Conservation (phyloP, 495 filamentous ascomycete genomes). For the Staphylotrichum tortipilum region DNA sequence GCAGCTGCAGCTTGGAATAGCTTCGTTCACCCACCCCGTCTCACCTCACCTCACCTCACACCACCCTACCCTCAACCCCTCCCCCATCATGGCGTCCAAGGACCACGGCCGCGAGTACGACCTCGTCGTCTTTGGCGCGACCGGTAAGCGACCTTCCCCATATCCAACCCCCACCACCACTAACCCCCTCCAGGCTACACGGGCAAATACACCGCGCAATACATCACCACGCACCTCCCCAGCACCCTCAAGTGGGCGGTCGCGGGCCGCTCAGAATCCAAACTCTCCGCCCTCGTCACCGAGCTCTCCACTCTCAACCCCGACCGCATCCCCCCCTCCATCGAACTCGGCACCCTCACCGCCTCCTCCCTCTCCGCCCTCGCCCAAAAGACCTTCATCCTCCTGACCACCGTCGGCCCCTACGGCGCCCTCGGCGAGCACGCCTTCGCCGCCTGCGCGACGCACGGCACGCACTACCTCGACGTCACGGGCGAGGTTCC, state of each 20-base stretch:
- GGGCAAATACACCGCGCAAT: conserved; percentile 65
- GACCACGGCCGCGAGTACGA: conserved; percentile 62
- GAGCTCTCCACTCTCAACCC: conserved; percentile 58
- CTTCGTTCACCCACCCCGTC: background rate
- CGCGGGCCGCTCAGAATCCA: conserved; percentile 68
- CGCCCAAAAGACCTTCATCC: conserved; percentile 62
- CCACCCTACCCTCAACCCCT: too few relatives aligned
- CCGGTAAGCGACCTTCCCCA: conserved; percentile 43
- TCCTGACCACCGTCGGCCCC: conserved; percentile 82
- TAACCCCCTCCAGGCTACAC: conserved; percentile 76
- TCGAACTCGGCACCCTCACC: conserved; percentile 58
- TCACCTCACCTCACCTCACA: background rate
- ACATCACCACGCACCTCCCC: conserved; percentile 65
- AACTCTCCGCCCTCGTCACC: conserved; percentile 59
- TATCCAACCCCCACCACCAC: conserved; percentile 61
- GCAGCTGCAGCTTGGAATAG: background rate
- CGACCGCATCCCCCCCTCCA: conserved; percentile 60
- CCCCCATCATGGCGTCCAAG: conserved; percentile 31
- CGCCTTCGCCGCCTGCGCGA: conserved; percentile 81
- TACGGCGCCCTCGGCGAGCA: conserved; percentile 70
- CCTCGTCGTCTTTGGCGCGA: conserved; percentile 71
- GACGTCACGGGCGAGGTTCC: conserved; percentile 84
- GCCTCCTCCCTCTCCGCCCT: conserved; percentile 54
- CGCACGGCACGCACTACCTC: conserved; percentile 82
- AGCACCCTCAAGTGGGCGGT: conserved; percentile 84